phyloP scores from a whole-genome alignment of 352 stramenopile species.

The Aphanomyces euteiches region DNA sequence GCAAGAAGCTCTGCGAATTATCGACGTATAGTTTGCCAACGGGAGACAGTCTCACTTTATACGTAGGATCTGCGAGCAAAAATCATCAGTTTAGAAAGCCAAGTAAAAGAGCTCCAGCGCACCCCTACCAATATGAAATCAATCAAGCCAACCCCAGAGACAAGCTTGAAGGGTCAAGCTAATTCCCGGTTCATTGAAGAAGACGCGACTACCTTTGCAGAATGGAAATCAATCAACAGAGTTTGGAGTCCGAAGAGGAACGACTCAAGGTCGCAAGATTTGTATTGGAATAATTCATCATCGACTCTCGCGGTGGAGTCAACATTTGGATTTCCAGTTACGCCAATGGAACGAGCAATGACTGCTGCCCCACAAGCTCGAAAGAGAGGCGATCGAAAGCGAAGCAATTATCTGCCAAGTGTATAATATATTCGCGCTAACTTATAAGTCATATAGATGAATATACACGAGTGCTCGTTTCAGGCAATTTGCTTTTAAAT shows the following conservation, averaged over 20 bases:
- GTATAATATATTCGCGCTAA: background rate
- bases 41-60: background rate
- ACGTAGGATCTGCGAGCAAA: conserved; percentile 16
- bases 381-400: background rate
- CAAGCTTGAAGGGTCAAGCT: background rate
- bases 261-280: conserved; percentile 1
- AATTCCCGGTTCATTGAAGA: background rate
- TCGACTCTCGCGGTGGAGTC: background rate
- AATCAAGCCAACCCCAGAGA: background rate
- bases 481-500: background rate
- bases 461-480: background rate
- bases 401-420: background rate
- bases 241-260: conserved; percentile 20
- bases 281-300: conserved; percentile 25
- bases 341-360: conserved; percentile 26
- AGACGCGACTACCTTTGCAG: conserved; percentile 6
- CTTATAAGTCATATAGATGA: too few species aligned
- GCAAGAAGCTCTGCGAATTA: conserved; percentile 26
- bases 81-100: conserved; percentile 4
- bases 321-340: background rate
- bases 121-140: background rate
- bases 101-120: conserved; percentile 24
- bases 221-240: conserved; percentile 19
- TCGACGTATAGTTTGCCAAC: background rate
- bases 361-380: background rate